phyloP scores from a whole-genome alignment of 305 asterid genomes.

The Plantago rigida region DNA sequence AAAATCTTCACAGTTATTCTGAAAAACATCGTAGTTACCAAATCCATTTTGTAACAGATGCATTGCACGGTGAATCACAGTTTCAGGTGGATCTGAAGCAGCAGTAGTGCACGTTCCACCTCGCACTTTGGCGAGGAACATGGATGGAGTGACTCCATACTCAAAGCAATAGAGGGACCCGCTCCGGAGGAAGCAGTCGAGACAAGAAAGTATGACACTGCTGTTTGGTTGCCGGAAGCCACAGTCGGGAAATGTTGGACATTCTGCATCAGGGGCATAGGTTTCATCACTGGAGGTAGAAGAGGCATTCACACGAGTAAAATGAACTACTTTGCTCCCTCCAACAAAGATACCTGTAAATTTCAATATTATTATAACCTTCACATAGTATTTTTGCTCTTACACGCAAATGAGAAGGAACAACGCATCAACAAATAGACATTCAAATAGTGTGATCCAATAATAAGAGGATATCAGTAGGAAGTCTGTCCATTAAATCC shows the following conservation, averaged over 20 bases:
- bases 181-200: constrained; percentile 65
- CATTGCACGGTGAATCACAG: constrained; percentile 76
- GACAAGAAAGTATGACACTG: constrained; percentile 72
- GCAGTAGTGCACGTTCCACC: constrained; percentile 95
- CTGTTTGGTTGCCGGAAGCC: constrained; percentile 71
- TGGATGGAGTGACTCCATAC: constrained; percentile 61
- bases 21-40: constrained; percentile 73
- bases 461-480: too few relatives aligned
- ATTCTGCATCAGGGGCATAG: constrained; percentile 32
- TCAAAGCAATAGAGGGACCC: constrained; percentile 70
- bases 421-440: not conserved
- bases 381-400: too few relatives aligned
- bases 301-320: constrained; percentile 49
- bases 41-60: constrained; percentile 66
- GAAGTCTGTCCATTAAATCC: too few relatives aligned
- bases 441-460: constrained; percentile 9
- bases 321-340: constrained; percentile 82
- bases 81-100: constrained; percentile 43
- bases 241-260: constrained; percentile 72
- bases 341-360: constrained; percentile 76
- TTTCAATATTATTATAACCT: not conserved
- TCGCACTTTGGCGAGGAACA: constrained; percentile 71
- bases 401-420: not conserved
- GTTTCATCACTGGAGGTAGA: constrained; percentile 31
- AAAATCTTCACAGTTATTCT: constrained; percentile 90